Base-by-base conservation (phyloP, 78 protist species). In the Dictyostelium firmibasis region DNA sequence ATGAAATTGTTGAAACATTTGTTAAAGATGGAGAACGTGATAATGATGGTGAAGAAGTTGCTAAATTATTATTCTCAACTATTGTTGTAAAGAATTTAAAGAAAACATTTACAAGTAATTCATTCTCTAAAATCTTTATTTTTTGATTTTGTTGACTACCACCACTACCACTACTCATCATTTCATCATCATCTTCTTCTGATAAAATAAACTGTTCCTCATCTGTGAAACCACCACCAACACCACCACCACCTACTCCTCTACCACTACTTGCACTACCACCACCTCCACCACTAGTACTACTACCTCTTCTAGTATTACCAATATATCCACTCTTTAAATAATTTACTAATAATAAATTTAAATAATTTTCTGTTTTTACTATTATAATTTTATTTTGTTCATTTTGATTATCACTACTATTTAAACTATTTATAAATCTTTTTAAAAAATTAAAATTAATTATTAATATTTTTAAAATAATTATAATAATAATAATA, bases 81-180 rank as follows among this genome's bases (percentile, higher is more conserved):
- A n/a, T 38, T 1, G n/a, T n/a, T 77, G 83, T 18, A 77, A 38
- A 77, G 25, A 77, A 77, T 35, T 77, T 77, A 25, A 77, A 77
- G n/a, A 77, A 77, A 18, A 77, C 50, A 38, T 38, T 23, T 18
- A 35, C 31, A 7, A 77, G 8, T 31, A 77, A 31, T 77, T 77
- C 64, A 38, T 99, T n/a, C 92, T 20, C 74, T 98, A 13, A 98
- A 98, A 33, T 85, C 86, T 35, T 92, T 97, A 57, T 25, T 93
- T 10, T 98, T 94, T 64, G 98, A 98, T 64, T 96, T 97, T 98
- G 50, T 98, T 33, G 60, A 77, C 33, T 41, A n/a, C n/a, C 43
- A 31, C 41, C 36, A 75, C 43, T 67, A 67, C 75, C 75, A 27
- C 75, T 67, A 27, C 35, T 67, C 16, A n/a, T 67, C 35, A 67